A percentile compares a stretch with the other conserved stretches of the same genome.
phyloP scores from a whole-genome alignment of 169 alveolate genomes.

The Eimeria nieschulzi region DNA sequence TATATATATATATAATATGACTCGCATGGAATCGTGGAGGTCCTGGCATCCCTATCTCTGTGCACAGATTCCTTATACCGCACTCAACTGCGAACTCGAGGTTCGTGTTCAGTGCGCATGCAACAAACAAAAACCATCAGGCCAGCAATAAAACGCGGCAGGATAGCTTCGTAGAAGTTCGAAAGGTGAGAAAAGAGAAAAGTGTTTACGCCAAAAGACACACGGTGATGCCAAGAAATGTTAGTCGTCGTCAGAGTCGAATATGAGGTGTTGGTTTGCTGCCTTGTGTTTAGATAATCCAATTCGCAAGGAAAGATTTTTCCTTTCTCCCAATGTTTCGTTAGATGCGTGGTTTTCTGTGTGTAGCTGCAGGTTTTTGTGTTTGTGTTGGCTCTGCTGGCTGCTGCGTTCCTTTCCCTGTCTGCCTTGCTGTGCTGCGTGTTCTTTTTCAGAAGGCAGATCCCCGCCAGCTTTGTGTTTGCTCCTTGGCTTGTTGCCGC shows the following conservation, averaged over 20 bases:
- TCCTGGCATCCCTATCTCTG: too few relatives aligned
- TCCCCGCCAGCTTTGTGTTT: neutral
- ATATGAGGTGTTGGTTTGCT: slow-evolving; percentile 53
- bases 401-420: neutral
- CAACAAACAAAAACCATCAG: too few relatives aligned
- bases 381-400: neutral
- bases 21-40: too few relatives aligned
- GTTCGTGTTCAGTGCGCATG: too few relatives aligned
- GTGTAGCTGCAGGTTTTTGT: neutral
- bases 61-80: too few relatives aligned
- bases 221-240: neutral
- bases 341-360: neutral
- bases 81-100: too few relatives aligned
- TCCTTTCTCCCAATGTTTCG: neutral
- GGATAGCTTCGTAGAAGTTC: neutral
- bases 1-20: too few relatives aligned
- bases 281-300: slow-evolving; percentile 55
- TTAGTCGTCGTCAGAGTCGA: slow-evolving; percentile 50
- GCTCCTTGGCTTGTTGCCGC: neutral
- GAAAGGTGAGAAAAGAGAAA: neutral
- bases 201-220: neutral
- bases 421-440: slow-evolving; percentile 6
- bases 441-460: neutral
- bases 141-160: too few relatives aligned
- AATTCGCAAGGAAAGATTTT: slow-evolving; percentile 19